Conservation (phyloP, 108 stramenopile species). For the Pseudonitzschia multistriata region DNA sequence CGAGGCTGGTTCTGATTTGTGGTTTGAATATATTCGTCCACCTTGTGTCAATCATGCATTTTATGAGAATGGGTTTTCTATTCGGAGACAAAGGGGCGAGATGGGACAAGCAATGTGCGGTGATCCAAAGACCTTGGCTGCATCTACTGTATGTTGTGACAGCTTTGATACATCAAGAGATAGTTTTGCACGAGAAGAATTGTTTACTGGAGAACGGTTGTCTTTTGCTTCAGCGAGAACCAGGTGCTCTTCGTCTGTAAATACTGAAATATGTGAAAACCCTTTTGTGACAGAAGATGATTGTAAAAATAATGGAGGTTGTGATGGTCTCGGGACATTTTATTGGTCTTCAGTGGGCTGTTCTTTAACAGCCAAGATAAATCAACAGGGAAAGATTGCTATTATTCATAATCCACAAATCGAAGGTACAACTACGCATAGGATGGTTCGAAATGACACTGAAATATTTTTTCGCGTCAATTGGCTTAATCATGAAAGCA, state of each 20-base stretch:
- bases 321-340: conserved; percentile 6
- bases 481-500: conserved; percentile 6
- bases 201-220: background rate
- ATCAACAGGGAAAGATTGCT: conserved; percentile 51
- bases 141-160: conserved; percentile 26
- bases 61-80: conserved; percentile 46
- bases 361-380: conserved; percentile 49
- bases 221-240: conserved; percentile 37
- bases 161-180: background rate
- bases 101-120: conserved; percentile 25
- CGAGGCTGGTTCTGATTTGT: conserved; percentile 24
- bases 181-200: background rate
- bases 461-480: conserved; percentile 40
- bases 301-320: background rate
- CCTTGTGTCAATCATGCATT: conserved; percentile 65
- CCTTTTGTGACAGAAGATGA: conserved; percentile 1
- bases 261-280: conserved; percentile 23
- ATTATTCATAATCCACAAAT: conserved; percentile 50
- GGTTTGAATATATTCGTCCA: conserved; percentile 63
- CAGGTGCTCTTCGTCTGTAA: conserved; percentile 42
- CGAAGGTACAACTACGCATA: conserved; percentile 1
- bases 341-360: conserved; percentile 54
- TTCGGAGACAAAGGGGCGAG: conserved; percentile 21
- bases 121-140: conserved; percentile 22
- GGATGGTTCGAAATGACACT: conserved; percentile 17